Conservation (phyloP, 495 filamentous ascomycete genomes). For the Neurospora intermedia region DNA sequence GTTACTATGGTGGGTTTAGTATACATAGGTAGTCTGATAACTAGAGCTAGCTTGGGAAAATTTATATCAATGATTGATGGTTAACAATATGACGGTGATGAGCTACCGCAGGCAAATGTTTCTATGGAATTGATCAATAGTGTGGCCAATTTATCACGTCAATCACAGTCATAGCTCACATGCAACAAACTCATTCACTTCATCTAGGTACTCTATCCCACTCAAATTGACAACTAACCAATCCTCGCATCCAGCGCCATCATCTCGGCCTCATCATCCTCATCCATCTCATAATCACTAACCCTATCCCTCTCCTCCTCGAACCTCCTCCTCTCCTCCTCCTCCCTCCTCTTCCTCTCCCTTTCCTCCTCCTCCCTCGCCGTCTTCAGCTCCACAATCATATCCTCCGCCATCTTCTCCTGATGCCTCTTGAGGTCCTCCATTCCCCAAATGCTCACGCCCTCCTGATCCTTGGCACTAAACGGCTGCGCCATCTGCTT, state of each 20-base stretch:
- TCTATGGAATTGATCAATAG: not conserved
- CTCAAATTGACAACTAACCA: not conserved
- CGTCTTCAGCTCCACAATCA: conserved; percentile 31
- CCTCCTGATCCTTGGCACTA: conserved; percentile 70
- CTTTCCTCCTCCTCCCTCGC: conserved; percentile 10
- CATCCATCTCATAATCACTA: conserved; percentile 48
- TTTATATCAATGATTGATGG: not conserved
- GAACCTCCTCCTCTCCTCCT: conserved; percentile 5
- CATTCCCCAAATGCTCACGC: conserved; percentile 82
- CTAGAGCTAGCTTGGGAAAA: not conserved
- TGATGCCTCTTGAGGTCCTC: conserved; percentile 68
- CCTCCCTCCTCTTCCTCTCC: conserved; percentile 25
- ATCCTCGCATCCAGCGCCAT: conserved; percentile 43
- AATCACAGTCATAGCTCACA: not conserved
- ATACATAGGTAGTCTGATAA: not conserved
- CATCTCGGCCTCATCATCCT: conserved; percentile 54
- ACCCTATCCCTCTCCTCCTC: conserved; percentile 9
- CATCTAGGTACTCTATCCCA: not conserved
- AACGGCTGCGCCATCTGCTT: conserved; percentile 87
- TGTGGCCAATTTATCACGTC: not conserved
- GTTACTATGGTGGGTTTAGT: not conserved
- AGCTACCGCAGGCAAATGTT: not conserved
- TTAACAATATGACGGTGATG: not conserved
- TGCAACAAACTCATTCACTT: not conserved
- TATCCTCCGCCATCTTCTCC: conserved; percentile 59